phyloP scores from a whole-genome alignment of 352 stramenopile genomes.

The Globisporangium paroecandrum region DNA sequence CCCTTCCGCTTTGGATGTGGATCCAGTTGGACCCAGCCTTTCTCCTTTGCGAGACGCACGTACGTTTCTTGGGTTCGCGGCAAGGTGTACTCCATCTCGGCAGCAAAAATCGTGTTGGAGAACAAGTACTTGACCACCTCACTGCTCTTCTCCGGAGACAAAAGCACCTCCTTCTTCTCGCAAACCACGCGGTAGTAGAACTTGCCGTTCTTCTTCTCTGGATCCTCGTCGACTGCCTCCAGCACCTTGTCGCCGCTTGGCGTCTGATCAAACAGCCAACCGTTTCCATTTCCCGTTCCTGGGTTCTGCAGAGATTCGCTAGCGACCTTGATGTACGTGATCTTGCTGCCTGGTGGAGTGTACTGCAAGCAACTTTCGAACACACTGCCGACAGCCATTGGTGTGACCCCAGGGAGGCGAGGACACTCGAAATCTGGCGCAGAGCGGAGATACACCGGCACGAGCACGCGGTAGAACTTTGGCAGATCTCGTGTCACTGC shows the following conservation, averaged over 20 bases:
- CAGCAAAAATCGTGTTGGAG: slow-evolving; percentile 62
- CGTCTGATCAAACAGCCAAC: slow-evolving; percentile 69
- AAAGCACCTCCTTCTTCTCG: slow-evolving; percentile 68
- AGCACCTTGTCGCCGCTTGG: slow-evolving; percentile 63
- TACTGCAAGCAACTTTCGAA: slow-evolving; percentile 81
- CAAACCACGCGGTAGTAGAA: slow-evolving; percentile 78
- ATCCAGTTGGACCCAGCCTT: slow-evolving; percentile 73
- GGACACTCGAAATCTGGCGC: slow-evolving; percentile 77
- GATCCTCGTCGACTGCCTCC: slow-evolving; percentile 66
- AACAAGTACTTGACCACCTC: slow-evolving; percentile 67
- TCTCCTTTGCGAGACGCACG: slow-evolving; percentile 70
- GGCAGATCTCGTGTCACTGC: slow-evolving; percentile 60
- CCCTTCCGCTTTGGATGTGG: slow-evolving; percentile 4
- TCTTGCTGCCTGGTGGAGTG: slow-evolving; percentile 63
- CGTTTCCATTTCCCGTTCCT: slow-evolving; percentile 39
- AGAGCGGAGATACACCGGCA: slow-evolving; percentile 63
- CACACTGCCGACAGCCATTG: slow-evolving; percentile 62
- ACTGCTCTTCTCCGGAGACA: slow-evolving; percentile 66
- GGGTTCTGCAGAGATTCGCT: slow-evolving; percentile 37
- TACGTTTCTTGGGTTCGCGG: slow-evolving; percentile 71
- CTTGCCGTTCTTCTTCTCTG: slow-evolving; percentile 76
- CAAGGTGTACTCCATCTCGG: slow-evolving; percentile 81
- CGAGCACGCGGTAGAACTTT: slow-evolving; percentile 75
- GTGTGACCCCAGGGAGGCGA: slow-evolving; percentile 57
- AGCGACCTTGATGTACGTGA: slow-evolving; percentile 81